These are phyloP conservation scores for Sporothrix dimorphospora DNA, from an alignment of 2,329 filamentous ascomycete genomes.

Conservation along the genomic window DNA sequence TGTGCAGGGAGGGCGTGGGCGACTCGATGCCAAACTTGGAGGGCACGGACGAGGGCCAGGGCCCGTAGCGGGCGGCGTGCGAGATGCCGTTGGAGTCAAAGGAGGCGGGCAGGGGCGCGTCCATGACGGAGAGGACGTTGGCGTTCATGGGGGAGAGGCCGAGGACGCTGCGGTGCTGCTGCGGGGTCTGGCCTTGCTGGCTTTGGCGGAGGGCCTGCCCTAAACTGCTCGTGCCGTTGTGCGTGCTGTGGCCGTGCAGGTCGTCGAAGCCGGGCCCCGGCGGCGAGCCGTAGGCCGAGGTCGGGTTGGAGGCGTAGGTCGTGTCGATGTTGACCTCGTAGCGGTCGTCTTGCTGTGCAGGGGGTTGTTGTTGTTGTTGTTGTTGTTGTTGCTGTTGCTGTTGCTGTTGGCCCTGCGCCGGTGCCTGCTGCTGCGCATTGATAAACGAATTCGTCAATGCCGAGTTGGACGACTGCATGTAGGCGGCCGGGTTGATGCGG, in stretches of 20 bases:
- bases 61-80: slow-evolving; percentile 84
- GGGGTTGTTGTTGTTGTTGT: slow-evolving; percentile 10
- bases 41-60: slow-evolving; percentile 89
- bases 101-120: slow-evolving; percentile 89
- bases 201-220: slow-evolving; percentile 60
- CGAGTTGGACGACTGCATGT: slow-evolving; percentile 66
- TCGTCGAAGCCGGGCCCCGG: slow-evolving; percentile 42
- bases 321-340: slow-evolving; percentile 62
- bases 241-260: background rate
- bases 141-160: slow-evolving; percentile 76
- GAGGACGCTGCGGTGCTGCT: slow-evolving; percentile 60
- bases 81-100: slow-evolving; percentile 97
- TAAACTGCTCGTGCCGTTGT: slow-evolving; percentile 11
- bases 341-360: slow-evolving; percentile 54
- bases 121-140: slow-evolving; percentile 80
- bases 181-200: background rate
- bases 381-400: slow-evolving; percentile 43
- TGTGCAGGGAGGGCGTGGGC: slow-evolving; percentile 73
- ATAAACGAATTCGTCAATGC: slow-evolving; percentile 76
- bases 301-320: slow-evolving; percentile 57
- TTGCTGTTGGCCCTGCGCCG: too few species aligned
- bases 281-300: slow-evolving; percentile 78
- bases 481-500: slow-evolving; percentile 67
- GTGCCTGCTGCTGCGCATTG: slow-evolving; percentile 52
- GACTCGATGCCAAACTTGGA: slow-evolving; percentile 89